Evolutionary conservation across 2,329 filamentous ascomycete genomes (phyloP).

Genomic region (Claviceps spartinae): DNA sequence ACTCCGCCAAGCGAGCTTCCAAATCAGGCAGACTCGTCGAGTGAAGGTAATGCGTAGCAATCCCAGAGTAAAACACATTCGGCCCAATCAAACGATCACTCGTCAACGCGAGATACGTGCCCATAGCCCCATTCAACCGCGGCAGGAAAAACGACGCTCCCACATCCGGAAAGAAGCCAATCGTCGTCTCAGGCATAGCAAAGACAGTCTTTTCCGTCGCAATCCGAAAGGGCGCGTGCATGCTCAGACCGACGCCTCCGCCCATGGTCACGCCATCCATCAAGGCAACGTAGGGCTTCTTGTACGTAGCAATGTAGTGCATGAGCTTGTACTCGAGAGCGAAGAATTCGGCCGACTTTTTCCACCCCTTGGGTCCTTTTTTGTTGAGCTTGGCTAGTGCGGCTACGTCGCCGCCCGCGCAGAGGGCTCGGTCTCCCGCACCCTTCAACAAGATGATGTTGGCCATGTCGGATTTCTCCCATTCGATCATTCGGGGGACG

Average conservation of each 20-base stretch:
- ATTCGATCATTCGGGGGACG: slow-evolving; percentile 75
- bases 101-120: slow-evolving; percentile 87
- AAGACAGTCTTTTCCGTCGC: slow-evolving; percentile 92
- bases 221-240: slow-evolving; percentile 92
- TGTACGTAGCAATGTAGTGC: slow-evolving; percentile 86
- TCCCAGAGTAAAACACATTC: slow-evolving; percentile 77
- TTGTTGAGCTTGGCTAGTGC: slow-evolving; percentile 63
- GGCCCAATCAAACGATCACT: slow-evolving; percentile 71
- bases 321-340: slow-evolving; percentile 91
- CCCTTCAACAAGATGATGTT: slow-evolving; percentile 91
- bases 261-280: slow-evolving; percentile 99
- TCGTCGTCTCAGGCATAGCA: slow-evolving; percentile 96
- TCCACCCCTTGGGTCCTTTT: slow-evolving; percentile 53
- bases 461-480: slow-evolving; percentile 87
- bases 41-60: slow-evolving; percentile 94
- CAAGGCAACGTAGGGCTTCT: slow-evolving; percentile 85
- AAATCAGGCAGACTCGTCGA: slow-evolving; percentile 72
- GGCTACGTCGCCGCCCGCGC: slow-evolving; percentile 83
- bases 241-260: slow-evolving; percentile 82
- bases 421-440: slow-evolving; percentile 71
- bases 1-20: slow-evolving; percentile 74
- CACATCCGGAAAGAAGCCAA: slow-evolving; percentile 97
- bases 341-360: slow-evolving; percentile 74
- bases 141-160: slow-evolving; percentile 94
- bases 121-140: slow-evolving; percentile 70